Percentiles rank a stretch among this genome's conserved stretches.
Evolutionary conservation across 176 grass and related monocot species (phyloP).

Genomic region (Cocos nucifera): DNA sequence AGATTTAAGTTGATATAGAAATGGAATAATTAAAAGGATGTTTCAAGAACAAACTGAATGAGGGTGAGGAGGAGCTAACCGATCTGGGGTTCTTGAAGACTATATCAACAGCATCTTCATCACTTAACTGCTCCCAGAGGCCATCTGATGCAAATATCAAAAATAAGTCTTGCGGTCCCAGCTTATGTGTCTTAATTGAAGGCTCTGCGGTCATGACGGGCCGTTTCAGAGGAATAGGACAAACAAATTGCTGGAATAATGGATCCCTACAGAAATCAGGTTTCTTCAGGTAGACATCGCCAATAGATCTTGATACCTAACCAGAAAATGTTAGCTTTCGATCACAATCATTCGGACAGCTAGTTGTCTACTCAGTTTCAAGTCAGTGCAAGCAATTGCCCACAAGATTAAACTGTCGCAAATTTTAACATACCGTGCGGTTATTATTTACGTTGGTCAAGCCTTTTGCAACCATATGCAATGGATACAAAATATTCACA

Average conservation of each 20-base stretch:
- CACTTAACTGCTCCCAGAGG: slow-evolving; percentile 11
- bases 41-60: too few species aligned
- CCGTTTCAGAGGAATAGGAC: slow-evolving; percentile 10
- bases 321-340: background rate
- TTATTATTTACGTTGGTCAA: too few species aligned
- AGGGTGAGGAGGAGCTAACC: background rate
- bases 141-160: slow-evolving; percentile 17
- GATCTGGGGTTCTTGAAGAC: slow-evolving; percentile 8
- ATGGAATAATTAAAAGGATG: too few species aligned
- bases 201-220: slow-evolving; percentile 7
- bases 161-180: slow-evolving; percentile 1
- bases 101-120: slow-evolving; percentile 2
- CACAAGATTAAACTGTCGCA: too few species aligned
- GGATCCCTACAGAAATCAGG: slow-evolving; percentile 2
- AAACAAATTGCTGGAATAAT: slow-evolving; percentile 2
- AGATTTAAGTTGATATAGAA: background rate
- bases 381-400: too few species aligned
- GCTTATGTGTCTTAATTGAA: slow-evolving; percentile 7
- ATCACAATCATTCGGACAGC: too few species aligned
- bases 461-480: too few species aligned
- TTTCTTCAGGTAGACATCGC: slow-evolving; percentile 13
- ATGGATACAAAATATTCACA: too few species aligned
- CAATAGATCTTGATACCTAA: slow-evolving; percentile 15
- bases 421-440: too few species aligned
- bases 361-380: too few species aligned